phyloP scores from a whole-genome alignment of 2,329 filamentous ascomycete genomes.

The Diaporthe ampelina region DNA sequence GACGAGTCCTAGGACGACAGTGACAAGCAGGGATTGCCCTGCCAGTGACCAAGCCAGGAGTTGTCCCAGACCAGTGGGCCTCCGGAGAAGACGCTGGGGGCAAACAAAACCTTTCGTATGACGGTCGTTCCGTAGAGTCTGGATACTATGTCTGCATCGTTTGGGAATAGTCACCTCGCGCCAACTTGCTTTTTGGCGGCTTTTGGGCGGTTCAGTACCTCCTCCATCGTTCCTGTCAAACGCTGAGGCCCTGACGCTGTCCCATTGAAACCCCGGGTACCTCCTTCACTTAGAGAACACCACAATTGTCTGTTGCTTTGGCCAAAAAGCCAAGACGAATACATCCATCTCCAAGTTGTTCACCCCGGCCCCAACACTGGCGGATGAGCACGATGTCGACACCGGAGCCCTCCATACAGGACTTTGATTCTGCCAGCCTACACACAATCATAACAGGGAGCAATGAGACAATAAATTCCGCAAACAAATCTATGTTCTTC shows the following conservation, averaged over 20 bases:
- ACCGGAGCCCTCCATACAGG: neutral
- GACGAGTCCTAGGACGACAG: neutral
- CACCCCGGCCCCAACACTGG: neutral
- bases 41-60: neutral
- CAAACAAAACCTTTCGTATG: slow-evolving; percentile 13
- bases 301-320: neutral
- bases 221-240: neutral
- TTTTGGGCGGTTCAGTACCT: neutral
- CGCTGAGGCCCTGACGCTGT: neutral
- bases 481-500: slow-evolving; percentile 39
- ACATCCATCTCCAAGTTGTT: neutral
- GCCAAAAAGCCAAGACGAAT: neutral
- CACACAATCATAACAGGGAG: slow-evolving; percentile 29
- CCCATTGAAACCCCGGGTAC: neutral
- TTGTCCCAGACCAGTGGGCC: slow-evolving; percentile 23
- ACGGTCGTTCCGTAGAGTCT: neutral
- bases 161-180: too few relatives aligned
- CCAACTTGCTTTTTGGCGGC: neutral
- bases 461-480: slow-evolving; percentile 20
- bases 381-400: slow-evolving; percentile 21
- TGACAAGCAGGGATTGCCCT: slow-evolving; percentile 34
- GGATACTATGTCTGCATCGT: neutral
- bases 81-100: slow-evolving; percentile 15
- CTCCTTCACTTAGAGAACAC: neutral
- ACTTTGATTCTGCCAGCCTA: slow-evolving; percentile 19